These are phyloP conservation scores for Phoma herbarum DNA, from an alignment of 2,329 filamentous ascomycete species.

Conservation along the genomic window DNA sequence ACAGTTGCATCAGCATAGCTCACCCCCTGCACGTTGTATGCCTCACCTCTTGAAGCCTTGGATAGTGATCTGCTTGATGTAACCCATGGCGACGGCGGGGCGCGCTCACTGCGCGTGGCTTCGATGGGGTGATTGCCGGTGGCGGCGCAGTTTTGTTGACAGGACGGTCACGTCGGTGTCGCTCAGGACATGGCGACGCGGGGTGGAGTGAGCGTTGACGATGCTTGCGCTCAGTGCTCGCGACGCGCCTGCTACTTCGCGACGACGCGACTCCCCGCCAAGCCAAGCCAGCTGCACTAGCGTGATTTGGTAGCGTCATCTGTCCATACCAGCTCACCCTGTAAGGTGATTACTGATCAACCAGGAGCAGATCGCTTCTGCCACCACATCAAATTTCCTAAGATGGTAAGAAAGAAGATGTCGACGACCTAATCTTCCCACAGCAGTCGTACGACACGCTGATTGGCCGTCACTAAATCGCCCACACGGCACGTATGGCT, in stretches of 20 bases:
- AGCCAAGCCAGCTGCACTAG: constrained; percentile 24
- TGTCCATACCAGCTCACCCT: neutral
- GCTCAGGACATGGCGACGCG: constrained; percentile 33
- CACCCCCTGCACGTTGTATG: neutral
- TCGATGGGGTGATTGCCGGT: neutral
- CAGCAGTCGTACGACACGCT: neutral
- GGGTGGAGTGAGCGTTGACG: constrained; percentile 19
- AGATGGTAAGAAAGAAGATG: neutral
- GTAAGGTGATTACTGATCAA: neutral
- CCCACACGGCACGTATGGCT: neutral
- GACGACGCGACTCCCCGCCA: constrained; percentile 31
- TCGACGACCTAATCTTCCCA: neutral
- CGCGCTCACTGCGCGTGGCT: constrained; percentile 20
- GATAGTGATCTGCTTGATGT: constrained; percentile 99
- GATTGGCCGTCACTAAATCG: neutral
- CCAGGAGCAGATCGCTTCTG: too few relatives aligned
- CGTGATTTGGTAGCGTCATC: neutral
- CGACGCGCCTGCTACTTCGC: constrained; percentile 31
- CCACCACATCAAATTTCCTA: neutral
- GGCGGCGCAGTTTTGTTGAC: neutral
- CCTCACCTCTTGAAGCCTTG: constrained; percentile 97
- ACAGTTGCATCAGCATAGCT: constrained; percentile 26
- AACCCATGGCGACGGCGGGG: constrained; percentile 53
- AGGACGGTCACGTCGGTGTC: constrained; percentile 24
- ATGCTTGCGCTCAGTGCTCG: constrained; percentile 23